Evolutionary conservation across 345 rosid species (phyloP).

Genomic region (Eucalyptus curtisii): DNA sequence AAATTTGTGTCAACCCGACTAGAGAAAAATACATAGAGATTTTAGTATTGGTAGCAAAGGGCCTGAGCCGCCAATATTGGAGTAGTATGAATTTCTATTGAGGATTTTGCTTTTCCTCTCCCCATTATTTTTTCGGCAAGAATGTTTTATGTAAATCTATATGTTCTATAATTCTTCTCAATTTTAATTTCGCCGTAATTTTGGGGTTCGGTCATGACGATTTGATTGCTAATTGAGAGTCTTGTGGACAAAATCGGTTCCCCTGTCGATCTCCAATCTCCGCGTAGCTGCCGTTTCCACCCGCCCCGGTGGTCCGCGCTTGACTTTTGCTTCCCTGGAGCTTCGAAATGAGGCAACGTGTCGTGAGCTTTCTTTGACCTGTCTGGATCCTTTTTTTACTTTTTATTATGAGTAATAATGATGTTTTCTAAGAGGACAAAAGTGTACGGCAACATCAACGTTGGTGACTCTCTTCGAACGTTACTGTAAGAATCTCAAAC

Average conservation of each 20-base stretch:
- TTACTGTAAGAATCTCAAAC: not conserved
- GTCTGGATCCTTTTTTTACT: not conserved
- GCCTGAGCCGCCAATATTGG: fast-evolving
- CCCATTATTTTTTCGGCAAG: fast-evolving
- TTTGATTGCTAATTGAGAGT: not conserved
- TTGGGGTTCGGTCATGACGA: not conserved
- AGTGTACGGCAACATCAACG: not conserved
- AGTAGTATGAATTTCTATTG: too few species aligned
- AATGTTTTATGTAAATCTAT: too few species aligned
- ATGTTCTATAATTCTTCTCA: too few species aligned
- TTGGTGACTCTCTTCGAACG: fast-evolving
- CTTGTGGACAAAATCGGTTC: not conserved
- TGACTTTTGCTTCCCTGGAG: not conserved
- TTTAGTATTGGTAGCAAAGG: too few species aligned
- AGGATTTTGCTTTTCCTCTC: not conserved
- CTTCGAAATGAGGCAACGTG: not conserved
- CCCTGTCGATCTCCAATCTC: not conserved
- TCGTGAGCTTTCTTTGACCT: not conserved
- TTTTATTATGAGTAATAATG: not conserved
- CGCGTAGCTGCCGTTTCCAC: not conserved
- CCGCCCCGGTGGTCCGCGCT: not conserved
- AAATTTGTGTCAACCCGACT: not conserved
- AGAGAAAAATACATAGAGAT: not conserved
- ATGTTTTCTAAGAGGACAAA: not conserved
- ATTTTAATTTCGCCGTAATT: too few species aligned